Conservation (phyloP, 2,329 filamentous ascomycete genomes). For the Lecanoromycetidae sp. region DNA sequence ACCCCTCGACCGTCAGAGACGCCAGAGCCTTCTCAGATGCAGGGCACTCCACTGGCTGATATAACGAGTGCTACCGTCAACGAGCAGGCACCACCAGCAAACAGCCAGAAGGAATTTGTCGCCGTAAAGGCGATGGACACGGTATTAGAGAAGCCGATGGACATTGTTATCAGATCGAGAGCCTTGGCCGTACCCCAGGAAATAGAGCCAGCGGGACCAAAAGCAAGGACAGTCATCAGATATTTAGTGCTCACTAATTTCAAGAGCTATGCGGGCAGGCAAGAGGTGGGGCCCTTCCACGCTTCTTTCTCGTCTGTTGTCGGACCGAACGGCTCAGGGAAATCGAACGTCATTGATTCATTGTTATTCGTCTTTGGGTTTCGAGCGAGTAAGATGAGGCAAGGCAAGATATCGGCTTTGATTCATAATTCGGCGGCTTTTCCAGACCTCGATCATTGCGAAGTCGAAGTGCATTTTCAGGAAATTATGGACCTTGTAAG, state of each 20-base stretch:
- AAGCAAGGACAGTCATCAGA: slow-evolving; percentile 81
- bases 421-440: slow-evolving; percentile 92
- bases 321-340: slow-evolving; percentile 93
- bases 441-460: slow-evolving; percentile 77
- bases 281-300: slow-evolving; percentile 94
- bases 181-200: slow-evolving; percentile 51
- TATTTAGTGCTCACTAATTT: slow-evolving; percentile 91
- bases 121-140: slow-evolving; percentile 67
- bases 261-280: slow-evolving; percentile 93
- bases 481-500: slow-evolving; percentile 75
- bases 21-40: slow-evolving; percentile 41
- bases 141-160: slow-evolving; percentile 77
- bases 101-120: slow-evolving; percentile 44
- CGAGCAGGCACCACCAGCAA: slow-evolving; percentile 38
- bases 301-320: slow-evolving; percentile 96
- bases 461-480: slow-evolving; percentile 93
- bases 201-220: slow-evolving; percentile 65
- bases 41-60: slow-evolving; percentile 55
- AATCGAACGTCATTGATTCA: slow-evolving; percentile 98
- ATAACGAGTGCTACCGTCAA: slow-evolving; percentile 59
- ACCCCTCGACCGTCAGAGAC: slow-evolving; percentile 44
- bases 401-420: slow-evolving; percentile 92
- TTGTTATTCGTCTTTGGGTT: slow-evolving; percentile 98
- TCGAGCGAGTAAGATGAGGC: slow-evolving; percentile 96
- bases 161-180: slow-evolving; percentile 80